Base-by-base conservation (phyloP, 305 asterid species). In the Ilex paraguariensis region DNA sequence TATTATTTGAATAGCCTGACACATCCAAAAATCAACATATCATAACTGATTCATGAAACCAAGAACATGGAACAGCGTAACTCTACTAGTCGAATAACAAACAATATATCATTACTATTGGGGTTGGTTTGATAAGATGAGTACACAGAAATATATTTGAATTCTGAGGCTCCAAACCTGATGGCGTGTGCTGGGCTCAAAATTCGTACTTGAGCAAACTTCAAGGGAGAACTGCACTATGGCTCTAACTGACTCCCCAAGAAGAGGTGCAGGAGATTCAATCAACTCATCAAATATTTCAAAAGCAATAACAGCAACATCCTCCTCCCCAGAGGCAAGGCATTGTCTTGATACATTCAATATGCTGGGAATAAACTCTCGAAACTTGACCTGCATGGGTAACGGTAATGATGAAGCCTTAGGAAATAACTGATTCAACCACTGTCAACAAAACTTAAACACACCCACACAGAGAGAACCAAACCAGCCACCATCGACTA, bases 211-310 rank as follows among this genome's bases (percentile, higher is more conserved):
- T 55, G 96, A 78, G 77, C 96, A 90, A 76, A 93, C 97, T 80
- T 90, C 99, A 67, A 94, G 98, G 66, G 99, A 86, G 75, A 94
- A 94, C 46, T 90, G 99, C 72, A 94, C 96, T 56, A 94, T 93
- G 66, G 95, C 75, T 80, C 84, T 93, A 48, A 93, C 96, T 55
- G 99, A 93, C 53, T 93, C 97, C 62, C 99, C 99, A 67, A 93
- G 95, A 75, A 93, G 87, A 60, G 97, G 99, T 61, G 97, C 97
- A 61, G 99, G 99, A 62, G 97, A 93, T 88, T 93, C 99, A 12
- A 93, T 93, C 67, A 93, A 80, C 82, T 93, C 99, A 66, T 93
- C 99, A 84, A 93, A 93, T 78, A 93, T 93, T 81, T 93, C 99
- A 56, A 94, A 94, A 69, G 98, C 99, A 72, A 94, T 79, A 67